Evolutionary conservation across 768 basidiomycete genomes (phyloP).

Genomic region (Candolleomyces efflorescens): DNA sequence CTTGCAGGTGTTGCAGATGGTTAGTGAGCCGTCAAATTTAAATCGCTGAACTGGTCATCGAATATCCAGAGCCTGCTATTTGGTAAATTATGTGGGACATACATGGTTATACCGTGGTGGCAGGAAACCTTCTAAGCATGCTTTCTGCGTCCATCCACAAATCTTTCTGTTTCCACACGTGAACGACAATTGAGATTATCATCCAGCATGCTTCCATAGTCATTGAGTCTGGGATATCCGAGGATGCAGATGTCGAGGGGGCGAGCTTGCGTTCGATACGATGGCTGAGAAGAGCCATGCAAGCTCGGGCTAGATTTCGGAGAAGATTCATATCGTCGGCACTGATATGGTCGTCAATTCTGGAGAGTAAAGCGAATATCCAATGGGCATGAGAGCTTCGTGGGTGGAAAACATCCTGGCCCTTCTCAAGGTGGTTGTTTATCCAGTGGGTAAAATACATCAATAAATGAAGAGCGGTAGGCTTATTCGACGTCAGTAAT

Average conservation of each 20-base stretch:
- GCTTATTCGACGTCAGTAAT: constrained; percentile 36
- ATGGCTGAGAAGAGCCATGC: constrained; percentile 43
- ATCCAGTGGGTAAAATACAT: constrained; percentile 88
- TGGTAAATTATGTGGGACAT: not conserved
- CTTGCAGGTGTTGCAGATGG: not conserved
- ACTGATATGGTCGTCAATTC: constrained; percentile 63
- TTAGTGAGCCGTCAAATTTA: not conserved
- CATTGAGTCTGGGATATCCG: constrained; percentile 14
- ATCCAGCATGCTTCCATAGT: constrained; percentile 66
- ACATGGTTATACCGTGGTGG: not conserved
- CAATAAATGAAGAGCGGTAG: constrained; percentile 66
- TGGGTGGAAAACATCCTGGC: constrained; percentile 33
- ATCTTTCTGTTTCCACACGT: constrained; percentile 76
- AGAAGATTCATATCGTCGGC: constrained; percentile 76
- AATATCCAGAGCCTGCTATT: not conserved
- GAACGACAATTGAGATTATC: constrained; percentile 57
- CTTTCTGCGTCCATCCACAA: constrained; percentile 74
- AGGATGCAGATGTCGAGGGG: constrained; percentile 6
- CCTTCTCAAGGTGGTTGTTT: constrained; percentile 50
- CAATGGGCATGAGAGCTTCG: constrained; percentile 64
- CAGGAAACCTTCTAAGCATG: constrained; percentile 26
- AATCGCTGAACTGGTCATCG: not conserved
- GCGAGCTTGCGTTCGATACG: constrained; percentile 15
- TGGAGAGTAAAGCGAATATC: constrained; percentile 72
- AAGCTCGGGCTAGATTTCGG: constrained; percentile 71